Evolutionary conservation across 805 yeast genomes (phyloP), one percentile per base, ranked within the genome.

Genomic region (Pichia rugopelliculosa): DNA sequence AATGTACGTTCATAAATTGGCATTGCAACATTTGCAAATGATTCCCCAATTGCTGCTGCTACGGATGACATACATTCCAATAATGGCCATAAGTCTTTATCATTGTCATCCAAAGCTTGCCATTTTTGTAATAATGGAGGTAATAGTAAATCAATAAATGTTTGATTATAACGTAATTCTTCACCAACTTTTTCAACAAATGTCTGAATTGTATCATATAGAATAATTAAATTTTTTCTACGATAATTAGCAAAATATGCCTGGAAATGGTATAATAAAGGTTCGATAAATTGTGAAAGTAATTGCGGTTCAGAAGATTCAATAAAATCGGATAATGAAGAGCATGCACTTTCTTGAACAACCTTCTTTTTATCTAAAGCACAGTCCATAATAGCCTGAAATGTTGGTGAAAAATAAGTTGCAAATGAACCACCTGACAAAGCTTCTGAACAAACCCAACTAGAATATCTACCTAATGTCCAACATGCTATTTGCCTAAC

Each of bases 321-420:
- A 37, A 90, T 80, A 52, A 90, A 85, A 47, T 81, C 82, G 0
- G 96, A 84, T 39, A 91, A 75, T 11, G 96, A 86, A 34, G 89
- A 79, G 56, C 96, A 87, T 1, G 96, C 96, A 48, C 96, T 84
- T 59, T 89, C 91, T 67, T 93, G 99, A n/a, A 91, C 99, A 48
- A 84, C 85, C 61, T 90, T 89, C 69, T 87, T 88, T 44, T 71
- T 74, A 63, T 93, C 98, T 55, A 88, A 69, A 22, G 87, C 80
- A 65, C 93, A 84, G 43, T 64, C 69, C 61, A 93, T 75, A 42
- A 93, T 75, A 2, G 93, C 77, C 56, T 84, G 81, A 50, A 93
- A 74, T 0, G 93, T 87, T 6, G 93, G 93, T 48, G 76, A 70
- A 60, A 86, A 83, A 58, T 84, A 84, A 52, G 70, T 75, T 9